Base-by-base conservation (phyloP, 306 rosid genomes). In the Oemleria cerasiformis region DNA sequence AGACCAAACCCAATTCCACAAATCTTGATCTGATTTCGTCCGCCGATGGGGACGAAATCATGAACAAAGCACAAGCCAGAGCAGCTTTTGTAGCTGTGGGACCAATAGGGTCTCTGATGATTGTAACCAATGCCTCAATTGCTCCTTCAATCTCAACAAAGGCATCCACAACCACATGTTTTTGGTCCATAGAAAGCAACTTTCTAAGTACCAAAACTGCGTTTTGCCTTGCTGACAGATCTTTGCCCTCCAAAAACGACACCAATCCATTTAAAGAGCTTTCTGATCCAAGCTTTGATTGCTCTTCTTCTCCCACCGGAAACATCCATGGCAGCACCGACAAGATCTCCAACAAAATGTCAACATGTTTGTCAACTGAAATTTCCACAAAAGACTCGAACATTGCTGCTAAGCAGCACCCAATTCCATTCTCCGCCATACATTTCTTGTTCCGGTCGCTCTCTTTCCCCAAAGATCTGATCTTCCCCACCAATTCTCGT, bases 361-460 rank as follows among this genome's bases (percentile, higher is more conserved):
- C 73, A 19, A 45, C 47, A 30, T 77, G 62, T 17, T 80, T 65
- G 71, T 75, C 84, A 10, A 77, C 9, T 0, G 87, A 91, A 56
- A 65, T 49, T 34, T 63, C 60, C 0, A 92, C 78, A 68, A 90
- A 86, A 63, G 75, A 70, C 25, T 83, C 83, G 50, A 88, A 88
- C 7, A 84, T 82, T 16, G 72, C 76, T 5, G 86, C 75, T 0
- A 92, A 49, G 2, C 78, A 81, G 54, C 48, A 7, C n/a, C 88
- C 74, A 14, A 82, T 67, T 77, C 84, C 86, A 30, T 77, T 85
- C 1, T 67, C 62, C 47, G 72, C 82, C 10, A 92, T 34, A 55
- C 90, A 84, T 53, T 79, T 81, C 79, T 74, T 84, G 82, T 90
- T 90, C 59, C 97, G 75, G 80, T 92, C 93, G 72, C 97, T 90